Percentiles rank a stretch among this genome's conserved stretches.
Evolutionary conservation across 169 alveolate genomes (phyloP).

Genomic region (Theileria equi): DNA sequence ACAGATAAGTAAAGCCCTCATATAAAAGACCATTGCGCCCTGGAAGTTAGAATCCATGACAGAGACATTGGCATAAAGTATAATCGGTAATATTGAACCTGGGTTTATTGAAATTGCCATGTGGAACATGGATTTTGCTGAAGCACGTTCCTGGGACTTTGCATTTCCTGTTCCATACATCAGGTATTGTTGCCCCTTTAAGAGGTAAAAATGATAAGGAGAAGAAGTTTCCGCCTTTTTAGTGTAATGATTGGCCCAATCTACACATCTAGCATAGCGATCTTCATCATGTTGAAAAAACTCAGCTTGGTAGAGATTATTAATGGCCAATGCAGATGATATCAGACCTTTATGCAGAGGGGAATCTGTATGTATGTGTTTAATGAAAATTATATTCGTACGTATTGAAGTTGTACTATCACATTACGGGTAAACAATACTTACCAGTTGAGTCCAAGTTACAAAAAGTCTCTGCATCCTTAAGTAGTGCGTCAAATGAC

Average conservation of each 20-base stretch:
- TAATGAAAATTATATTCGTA: not conserved
- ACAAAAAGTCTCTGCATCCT: slow-evolving; percentile 23
- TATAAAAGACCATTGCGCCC: slow-evolving; percentile 40
- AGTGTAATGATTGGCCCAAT: slow-evolving; percentile 36
- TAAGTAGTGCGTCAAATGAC: slow-evolving; percentile 25
- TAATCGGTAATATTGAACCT: slow-evolving; percentile 5
- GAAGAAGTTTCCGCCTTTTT: slow-evolving; percentile 14
- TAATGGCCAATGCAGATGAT: slow-evolving; percentile 48
- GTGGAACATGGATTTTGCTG: slow-evolving; percentile 28
- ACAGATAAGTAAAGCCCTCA: slow-evolving; percentile 30
- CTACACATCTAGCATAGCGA: slow-evolving; percentile 5
- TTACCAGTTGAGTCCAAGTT: slow-evolving; percentile 4
- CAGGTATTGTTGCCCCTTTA: slow-evolving; percentile 53
- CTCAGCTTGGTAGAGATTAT: slow-evolving; percentile 38
- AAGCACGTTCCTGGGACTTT: slow-evolving; percentile 16
- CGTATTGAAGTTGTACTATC: not conserved
- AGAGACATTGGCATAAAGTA: slow-evolving; percentile 32
- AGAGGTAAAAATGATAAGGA: slow-evolving; percentile 16
- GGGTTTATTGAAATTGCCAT: slow-evolving; percentile 14
- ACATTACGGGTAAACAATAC: not conserved
- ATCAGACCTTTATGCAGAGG: slow-evolving; percentile 21
- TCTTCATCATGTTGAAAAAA: slow-evolving; percentile 24
- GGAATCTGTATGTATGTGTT: too few relatives aligned
- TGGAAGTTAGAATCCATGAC: slow-evolving; percentile 31
- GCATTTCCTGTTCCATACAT: not conserved